These are phyloP conservation scores for Camelina neglecta DNA, from an alignment of 345 rosid species.

Conservation along the genomic window DNA sequence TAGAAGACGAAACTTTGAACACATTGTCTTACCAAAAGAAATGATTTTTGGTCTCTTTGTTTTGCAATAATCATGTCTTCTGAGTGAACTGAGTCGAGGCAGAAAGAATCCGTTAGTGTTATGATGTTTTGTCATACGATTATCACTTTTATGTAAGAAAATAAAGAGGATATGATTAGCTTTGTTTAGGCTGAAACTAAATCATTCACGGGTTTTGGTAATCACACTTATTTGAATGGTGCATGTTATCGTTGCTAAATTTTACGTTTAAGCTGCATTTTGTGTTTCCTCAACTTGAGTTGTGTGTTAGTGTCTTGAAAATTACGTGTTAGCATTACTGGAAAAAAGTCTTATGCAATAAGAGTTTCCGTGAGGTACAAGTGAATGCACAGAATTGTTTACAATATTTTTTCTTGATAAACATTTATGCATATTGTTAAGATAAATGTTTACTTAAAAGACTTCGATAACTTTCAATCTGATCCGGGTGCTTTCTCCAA, in stretches of 20 bases:
- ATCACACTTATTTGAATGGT: too few species aligned
- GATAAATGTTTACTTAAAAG: slow-evolving; percentile 7
- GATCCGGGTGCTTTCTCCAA: slow-evolving; percentile 10
- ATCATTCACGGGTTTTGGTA: too few species aligned
- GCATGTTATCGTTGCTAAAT: too few species aligned
- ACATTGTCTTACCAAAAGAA: slow-evolving; percentile 32
- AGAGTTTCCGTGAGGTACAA: slow-evolving; percentile 17
- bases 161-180: too few species aligned
- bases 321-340: not conserved
- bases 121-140: not conserved
- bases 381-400: slow-evolving; percentile 22
- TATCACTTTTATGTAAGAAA: not conserved
- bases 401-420: slow-evolving; percentile 15
- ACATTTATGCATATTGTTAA: not conserved
- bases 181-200: too few species aligned
- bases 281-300: not conserved
- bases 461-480: slow-evolving; percentile 18
- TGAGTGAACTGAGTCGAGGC: not conserved
- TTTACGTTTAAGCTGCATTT: not conserved
- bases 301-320: not conserved
- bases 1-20: slow-evolving; percentile 28
- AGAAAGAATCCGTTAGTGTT: not conserved
- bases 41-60: slow-evolving; percentile 18
- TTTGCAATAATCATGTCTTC: slow-evolving; percentile 33
- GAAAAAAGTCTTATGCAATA: slow-evolving; percentile 16